A percentile compares a stretch with the other conserved stretches of the same genome.
These are phyloP conservation scores for Mycena sanguinolenta DNA, from an alignment of 768 basidiomycete genomes.

Conservation along the genomic window DNA sequence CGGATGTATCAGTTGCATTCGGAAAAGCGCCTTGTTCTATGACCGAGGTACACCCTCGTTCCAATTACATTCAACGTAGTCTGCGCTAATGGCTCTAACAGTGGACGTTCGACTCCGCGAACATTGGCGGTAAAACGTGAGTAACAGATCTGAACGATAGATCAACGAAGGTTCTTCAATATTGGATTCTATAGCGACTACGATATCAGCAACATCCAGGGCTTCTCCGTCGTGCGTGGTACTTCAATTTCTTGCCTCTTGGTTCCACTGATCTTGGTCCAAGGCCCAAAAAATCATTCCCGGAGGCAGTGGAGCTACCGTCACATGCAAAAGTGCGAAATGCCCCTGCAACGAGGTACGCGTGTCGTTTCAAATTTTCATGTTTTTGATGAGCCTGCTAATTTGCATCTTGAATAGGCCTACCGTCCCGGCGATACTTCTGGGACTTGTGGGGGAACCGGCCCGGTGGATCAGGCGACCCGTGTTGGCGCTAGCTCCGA, in stretches of 20 bases:
- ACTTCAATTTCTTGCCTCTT: neutral
- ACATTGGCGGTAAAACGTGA: slow-evolving; percentile 23
- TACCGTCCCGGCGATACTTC: slow-evolving; percentile 26
- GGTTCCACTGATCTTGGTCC: neutral
- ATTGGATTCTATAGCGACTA: slow-evolving; percentile 22
- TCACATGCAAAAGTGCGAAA: slow-evolving; percentile 26
- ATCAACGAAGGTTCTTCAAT: neutral
- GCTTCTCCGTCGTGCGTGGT: slow-evolving; percentile 27
- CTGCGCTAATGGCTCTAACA: too few species aligned
- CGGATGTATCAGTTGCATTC: slow-evolving; percentile 16
- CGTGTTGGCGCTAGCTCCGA: neutral
- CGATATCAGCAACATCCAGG: slow-evolving; percentile 36
- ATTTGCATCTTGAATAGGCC: slow-evolving; percentile 4
- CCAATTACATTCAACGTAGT: too few species aligned
- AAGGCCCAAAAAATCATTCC: slow-evolving; percentile 30
- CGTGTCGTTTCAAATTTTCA: neutral
- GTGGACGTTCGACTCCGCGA: slow-evolving; percentile 19
- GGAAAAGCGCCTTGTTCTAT: slow-evolving; percentile 21
- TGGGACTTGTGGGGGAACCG: slow-evolving; percentile 25
- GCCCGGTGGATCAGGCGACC: slow-evolving; percentile 23
- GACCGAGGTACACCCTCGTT: neutral
- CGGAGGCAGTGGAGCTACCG: slow-evolving; percentile 6
- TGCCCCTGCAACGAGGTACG: slow-evolving; percentile 30
- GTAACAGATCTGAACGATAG: neutral
- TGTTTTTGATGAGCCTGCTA: neutral